Evolutionary conservation across 2,329 filamentous ascomycete species (phyloP), one percentile per base, ranked within the genome.

Genomic region (Cladophialophora carrionii): DNA sequence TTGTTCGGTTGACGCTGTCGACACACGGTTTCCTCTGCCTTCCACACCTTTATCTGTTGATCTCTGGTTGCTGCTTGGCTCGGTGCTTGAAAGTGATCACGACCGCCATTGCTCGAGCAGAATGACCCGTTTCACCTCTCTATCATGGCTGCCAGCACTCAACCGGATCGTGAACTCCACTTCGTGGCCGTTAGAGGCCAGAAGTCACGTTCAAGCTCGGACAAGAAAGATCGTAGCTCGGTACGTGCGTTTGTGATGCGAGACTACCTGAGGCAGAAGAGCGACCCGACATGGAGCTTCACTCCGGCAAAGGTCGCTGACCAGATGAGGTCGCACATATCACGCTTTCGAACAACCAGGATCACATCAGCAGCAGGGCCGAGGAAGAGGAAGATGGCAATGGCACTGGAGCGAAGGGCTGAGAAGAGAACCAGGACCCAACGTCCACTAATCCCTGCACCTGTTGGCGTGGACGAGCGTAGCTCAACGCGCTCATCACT

Each of bases 181-280:
- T 67, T 67, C 43, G 65, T 67, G 32, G 54, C 61, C 6, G 49
- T 67, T 17, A 58, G 43, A 14, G 51, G 46, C n/a, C 34, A 24
- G 22, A 64, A 54, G 17, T 55, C 65, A n/a, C 43, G 37, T n/a
- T n/a, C 41, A 6, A 56, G 9, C 37, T 24, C 54, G 10, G 57
- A 62, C 54, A 46, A 58, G 31, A 58, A 67, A 12, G 51, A 57
- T 26, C 65, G 62, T 12, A 61, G 53, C 41, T 61, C 62, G 9
- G 34, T 67, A 48, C 65, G 65, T 3, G 43, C 62, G 8, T 64
- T 67, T 41, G 65, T 67, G 7, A 67, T 64, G 65, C 46, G 52
- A 57, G 61, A 62, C 34, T 67, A 66, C 32, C 56, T 63, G 5
- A 53, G 64, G 53, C 64, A 66, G 31, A 63, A 63, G 52, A 63